Evolutionary conservation across 306 rosid genomes (phyloP).

Genomic region (Arachis stenosperma): DNA sequence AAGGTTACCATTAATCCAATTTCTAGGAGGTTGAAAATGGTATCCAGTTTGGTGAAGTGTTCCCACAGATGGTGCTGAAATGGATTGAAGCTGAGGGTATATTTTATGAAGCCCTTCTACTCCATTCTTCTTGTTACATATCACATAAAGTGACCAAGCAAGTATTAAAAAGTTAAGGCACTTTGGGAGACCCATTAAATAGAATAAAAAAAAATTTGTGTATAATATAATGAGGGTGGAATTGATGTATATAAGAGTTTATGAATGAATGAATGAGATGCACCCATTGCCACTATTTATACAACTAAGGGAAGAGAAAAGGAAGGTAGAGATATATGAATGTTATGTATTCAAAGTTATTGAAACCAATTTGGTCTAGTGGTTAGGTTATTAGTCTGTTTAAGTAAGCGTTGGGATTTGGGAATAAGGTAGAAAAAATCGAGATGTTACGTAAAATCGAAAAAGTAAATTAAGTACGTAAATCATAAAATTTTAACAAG

Average conservation of each 20-base stretch:
- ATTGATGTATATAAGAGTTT: neutral
- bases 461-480: no score
- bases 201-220: neutral
- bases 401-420: no score
- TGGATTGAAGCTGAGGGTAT: conserved; percentile 51
- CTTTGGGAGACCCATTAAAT: conserved; percentile 37
- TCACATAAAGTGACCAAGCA: conserved; percentile 33
- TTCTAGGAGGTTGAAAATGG: conserved; percentile 76
- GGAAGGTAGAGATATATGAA: neutral
- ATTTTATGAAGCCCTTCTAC: conserved; percentile 58
- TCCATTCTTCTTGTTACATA: conserved; percentile 34
- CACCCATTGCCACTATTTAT: conserved; percentile 30
- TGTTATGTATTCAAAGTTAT: no score
- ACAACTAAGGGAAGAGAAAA: neutral
- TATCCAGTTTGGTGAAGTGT: conserved; percentile 61
- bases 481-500: no score
- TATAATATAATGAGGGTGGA: neutral
- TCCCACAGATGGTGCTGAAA: conserved; percentile 25
- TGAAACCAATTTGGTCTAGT: no score
- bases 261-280: conserved; percentile 10
- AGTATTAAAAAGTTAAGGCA: conserved; percentile 18
- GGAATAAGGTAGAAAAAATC: no score
- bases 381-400: no score
- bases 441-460: no score
- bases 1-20: conserved; percentile 84